These are phyloP conservation scores for Trichoderma endophyticum DNA, from an alignment of 2,329 filamentous ascomycete genomes.

Conservation along the genomic window DNA sequence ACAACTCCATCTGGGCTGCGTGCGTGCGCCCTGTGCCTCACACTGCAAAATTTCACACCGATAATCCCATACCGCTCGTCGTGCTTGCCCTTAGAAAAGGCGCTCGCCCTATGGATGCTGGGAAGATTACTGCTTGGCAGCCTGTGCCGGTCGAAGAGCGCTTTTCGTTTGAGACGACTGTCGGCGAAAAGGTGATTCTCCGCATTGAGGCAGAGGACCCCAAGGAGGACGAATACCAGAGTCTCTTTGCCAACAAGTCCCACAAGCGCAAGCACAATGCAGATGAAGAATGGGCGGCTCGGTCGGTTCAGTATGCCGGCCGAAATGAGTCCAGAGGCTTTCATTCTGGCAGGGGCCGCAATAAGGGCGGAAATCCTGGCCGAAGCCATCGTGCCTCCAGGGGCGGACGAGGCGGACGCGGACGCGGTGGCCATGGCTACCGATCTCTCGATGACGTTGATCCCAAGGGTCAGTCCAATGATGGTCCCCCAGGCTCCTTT, in stretches of 20 bases:
- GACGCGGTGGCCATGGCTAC: conserved; percentile 54
- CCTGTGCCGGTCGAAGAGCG: conserved; percentile 67
- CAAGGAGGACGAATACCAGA: conserved; percentile 61
- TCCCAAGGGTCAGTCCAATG: conserved; percentile 36
- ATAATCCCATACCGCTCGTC: conserved; percentile 73
- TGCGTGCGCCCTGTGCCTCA: conserved; percentile 69
- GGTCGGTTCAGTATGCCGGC: conserved; percentile 36
- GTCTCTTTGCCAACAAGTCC: conserved; percentile 57
- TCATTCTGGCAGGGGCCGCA: conserved; percentile 41
- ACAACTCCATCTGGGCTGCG: conserved; percentile 85
- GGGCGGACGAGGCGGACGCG: conserved; percentile 43
- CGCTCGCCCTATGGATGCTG: conserved; percentile 73
- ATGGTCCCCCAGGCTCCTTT: neutral
- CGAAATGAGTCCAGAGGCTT: conserved; percentile 42
- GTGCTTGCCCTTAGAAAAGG: conserved; percentile 78
- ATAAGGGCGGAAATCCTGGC: conserved; percentile 35
- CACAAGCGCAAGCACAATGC: conserved; percentile 58
- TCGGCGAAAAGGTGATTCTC: conserved; percentile 82
- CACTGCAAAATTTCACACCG: conserved; percentile 68
- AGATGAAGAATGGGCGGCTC: conserved; percentile 41
- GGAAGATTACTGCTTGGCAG: conserved; percentile 80
- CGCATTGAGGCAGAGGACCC: conserved; percentile 71
- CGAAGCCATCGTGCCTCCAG: conserved; percentile 39
- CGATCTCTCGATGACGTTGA: conserved; percentile 66
- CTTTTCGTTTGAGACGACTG: conserved; percentile 75